These are phyloP conservation scores for Geranium rotundifolium DNA, from an alignment of 345 rosid species.

Conservation along the genomic window DNA sequence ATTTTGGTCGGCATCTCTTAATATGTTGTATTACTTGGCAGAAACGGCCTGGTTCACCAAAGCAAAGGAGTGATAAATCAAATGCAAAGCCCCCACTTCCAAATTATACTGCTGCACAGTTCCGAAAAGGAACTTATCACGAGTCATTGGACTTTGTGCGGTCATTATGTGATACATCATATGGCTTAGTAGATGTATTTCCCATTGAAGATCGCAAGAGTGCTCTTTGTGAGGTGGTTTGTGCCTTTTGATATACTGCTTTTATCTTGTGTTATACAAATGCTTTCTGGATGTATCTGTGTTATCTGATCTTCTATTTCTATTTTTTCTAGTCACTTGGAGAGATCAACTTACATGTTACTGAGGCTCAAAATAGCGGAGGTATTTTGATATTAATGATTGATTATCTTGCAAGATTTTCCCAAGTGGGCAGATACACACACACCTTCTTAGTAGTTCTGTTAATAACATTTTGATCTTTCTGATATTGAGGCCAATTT, in stretches of 20 bases:
- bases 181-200: slow-evolving; percentile 91
- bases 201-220: slow-evolving; percentile 93
- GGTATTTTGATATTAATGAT: slow-evolving; percentile 29
- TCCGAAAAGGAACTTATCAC: slow-evolving; percentile 84
- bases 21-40: slow-evolving; percentile 21
- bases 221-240: slow-evolving; percentile 83
- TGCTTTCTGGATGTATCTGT: slow-evolving; percentile 7
- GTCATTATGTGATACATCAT: slow-evolving; percentile 84
- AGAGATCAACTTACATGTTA: slow-evolving; percentile 67
- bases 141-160: slow-evolving; percentile 93
- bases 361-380: slow-evolving; percentile 79
- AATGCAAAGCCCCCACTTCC: slow-evolving; percentile 76
- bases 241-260: slow-evolving; percentile 6
- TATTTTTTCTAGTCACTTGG: slow-evolving; percentile 67
- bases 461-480: background rate
- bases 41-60: slow-evolving; percentile 85
- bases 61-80: slow-evolving; percentile 57
- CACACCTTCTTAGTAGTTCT: background rate
- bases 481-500: background rate
- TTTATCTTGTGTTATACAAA: slow-evolving; percentile 3
- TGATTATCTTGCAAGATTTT: background rate
- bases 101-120: slow-evolving; percentile 52
- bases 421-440: slow-evolving; percentile 2
- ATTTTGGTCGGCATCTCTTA: background rate
- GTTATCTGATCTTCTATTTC: slow-evolving; percentile 22